Conservation (phyloP, 164 flowering plant genomes). For the Macadamia tetraphylla region DNA sequence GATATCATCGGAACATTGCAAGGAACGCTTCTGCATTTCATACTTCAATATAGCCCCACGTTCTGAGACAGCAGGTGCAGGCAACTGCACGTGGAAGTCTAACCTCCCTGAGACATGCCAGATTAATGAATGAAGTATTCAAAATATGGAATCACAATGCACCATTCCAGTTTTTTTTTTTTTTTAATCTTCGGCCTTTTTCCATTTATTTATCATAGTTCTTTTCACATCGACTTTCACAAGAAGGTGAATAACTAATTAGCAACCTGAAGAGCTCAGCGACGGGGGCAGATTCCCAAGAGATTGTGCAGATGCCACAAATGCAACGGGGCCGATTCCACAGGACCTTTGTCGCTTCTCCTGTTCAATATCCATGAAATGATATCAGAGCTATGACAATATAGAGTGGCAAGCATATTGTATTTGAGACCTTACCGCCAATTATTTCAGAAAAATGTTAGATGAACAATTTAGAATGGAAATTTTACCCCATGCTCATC, state of each 20-base stretch:
- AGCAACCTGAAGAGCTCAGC: constrained; percentile 69
- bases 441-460: not conserved
- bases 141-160: not conserved
- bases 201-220: not conserved
- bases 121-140: constrained; percentile 3
- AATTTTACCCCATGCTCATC: constrained; percentile 81
- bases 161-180: not conserved
- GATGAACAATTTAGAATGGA: not conserved
- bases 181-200: no score
- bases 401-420: not conserved
- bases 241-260: not conserved
- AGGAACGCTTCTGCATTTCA: constrained; percentile 74
- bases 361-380: constrained; percentile 29
- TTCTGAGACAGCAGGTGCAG: constrained; percentile 76
- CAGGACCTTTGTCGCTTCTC: constrained; percentile 65
- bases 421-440: not conserved
- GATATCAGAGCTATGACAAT: not conserved
- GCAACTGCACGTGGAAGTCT: constrained; percentile 85
- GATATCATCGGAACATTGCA: constrained; percentile 63
- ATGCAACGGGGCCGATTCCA: constrained; percentile 82
- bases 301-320: constrained; percentile 67
- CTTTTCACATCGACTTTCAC: not conserved
- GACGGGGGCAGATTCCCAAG: constrained; percentile 64
- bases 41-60: constrained; percentile 76
- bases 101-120: constrained; percentile 62